Base-by-base conservation (phyloP, 225 moss, liverwort and hornwort species). In the Pleurozium schreberi region DNA sequence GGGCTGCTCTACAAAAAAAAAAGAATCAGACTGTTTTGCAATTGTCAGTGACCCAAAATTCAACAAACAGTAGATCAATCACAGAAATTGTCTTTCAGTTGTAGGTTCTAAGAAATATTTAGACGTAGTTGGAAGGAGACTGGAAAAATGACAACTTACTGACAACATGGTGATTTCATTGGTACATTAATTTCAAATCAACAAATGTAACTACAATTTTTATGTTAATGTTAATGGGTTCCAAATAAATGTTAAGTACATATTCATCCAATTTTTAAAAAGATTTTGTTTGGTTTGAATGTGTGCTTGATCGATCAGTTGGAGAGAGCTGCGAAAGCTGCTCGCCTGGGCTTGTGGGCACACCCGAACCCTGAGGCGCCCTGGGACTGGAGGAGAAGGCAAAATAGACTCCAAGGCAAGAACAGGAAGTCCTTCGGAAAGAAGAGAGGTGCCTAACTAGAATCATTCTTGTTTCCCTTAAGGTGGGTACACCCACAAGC, bases 301-400 rank as follows among this genome's bases (percentile, higher is more conserved):
- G 87, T 85, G 52, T 36, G 70, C 78, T 86, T 83, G 66, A 74
- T 16, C 75, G 66, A 74, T 20, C 80, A 93, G 93, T 93, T 88
- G 94, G 89, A 94, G 85, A 91, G 84, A 58, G 86, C 28, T 85
- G 93, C 94, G 77, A 83, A 75, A 87, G 91, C 89, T 89, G 90
- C 90, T 75, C 74, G 89, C 36, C 88, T 59, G 70, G 93, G 94
- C 62, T 88, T 93, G 2, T 94, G 94, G 94, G 91, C 90, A 13
- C 70, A 85, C n/a, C 75, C 36, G 3, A 65, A 86, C 40, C 94
- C 93, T 36, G 88, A 94, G 87, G 78, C 77, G 66, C 94, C 94
- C 43, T 93, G 94, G 93, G 86, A 88, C 40, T 94, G 84, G 53
- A 87, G 84, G 15, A 85, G 28, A 23, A 50, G 40, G 12, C 8